Evolutionary conservation across 345 rosid genomes (phyloP).

Genomic region (Corymbia maculata): DNA sequence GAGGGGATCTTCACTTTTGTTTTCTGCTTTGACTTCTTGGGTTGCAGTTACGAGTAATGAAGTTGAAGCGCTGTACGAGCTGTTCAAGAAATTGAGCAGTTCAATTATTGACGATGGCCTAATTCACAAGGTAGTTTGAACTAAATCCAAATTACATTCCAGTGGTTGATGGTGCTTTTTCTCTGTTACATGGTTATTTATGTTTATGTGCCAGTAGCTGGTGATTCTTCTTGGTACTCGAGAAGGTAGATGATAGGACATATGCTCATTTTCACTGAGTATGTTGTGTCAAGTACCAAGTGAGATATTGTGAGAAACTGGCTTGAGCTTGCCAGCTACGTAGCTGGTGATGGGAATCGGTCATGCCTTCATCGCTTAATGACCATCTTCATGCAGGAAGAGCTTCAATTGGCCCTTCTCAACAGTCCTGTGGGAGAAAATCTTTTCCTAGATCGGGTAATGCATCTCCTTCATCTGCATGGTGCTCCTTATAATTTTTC

Average conservation of each 20-base stretch:
- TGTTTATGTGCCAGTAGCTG: neutral
- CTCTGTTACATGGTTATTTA: neutral
- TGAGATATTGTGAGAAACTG: neutral
- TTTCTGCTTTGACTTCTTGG: neutral
- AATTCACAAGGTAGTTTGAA: slow-evolving; percentile 56
- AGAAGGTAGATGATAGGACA: neutral
- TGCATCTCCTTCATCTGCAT: neutral
- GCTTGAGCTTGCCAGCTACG: neutral
- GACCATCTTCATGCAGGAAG: slow-evolving; percentile 35
- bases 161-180: neutral
- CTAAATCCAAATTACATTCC: neutral
- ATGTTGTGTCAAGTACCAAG: neutral
- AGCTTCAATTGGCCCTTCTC: slow-evolving; percentile 71
- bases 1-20: neutral
- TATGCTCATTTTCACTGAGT: neutral
- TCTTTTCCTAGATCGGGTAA: slow-evolving; percentile 90
- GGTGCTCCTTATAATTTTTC: neutral
- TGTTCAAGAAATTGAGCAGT: slow-evolving; percentile 58
- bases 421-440: slow-evolving; percentile 50
- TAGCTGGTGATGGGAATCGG: neutral
- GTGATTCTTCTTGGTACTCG: neutral
- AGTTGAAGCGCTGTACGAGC: slow-evolving; percentile 62
- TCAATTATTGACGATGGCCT: slow-evolving; percentile 62
- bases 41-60: slow-evolving; percentile 58
- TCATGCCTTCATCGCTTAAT: neutral